Base-by-base conservation (phyloP, 768 basidiomycete genomes). In the Boletus rex-veris region DNA sequence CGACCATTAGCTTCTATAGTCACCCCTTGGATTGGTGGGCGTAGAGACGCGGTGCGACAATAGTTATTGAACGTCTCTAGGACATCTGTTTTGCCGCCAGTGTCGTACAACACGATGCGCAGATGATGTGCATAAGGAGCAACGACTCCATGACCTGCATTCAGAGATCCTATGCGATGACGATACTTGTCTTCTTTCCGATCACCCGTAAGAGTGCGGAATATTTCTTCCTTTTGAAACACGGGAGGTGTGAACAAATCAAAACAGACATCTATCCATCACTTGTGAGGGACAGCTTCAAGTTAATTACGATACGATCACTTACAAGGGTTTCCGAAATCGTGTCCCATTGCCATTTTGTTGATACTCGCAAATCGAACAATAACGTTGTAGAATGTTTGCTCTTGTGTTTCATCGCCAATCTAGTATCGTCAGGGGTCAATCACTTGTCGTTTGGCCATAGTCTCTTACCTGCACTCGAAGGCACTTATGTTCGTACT, bases 71-170 rank as follows among this genome's bases (percentile, higher is more conserved):
- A 90, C 28, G 71, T 71, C 14, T 72, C 58, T 5, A 86, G 64
- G 46, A 75, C 71, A 19, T 71, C 68, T 41, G 46, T 52, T 21
- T 42, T 12, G 48, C 84, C 81, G 4, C 63, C 59, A n/a, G 76
- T 67, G 18, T 83, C 73, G 58, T 75, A 78, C 1, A 91, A 74
- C 10, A 84, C 62, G 33, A 92, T 60, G 26, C 86, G 84, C 5
- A 92, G 67, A 39, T 90, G 85, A 45, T 84, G 80, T 1, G 87
- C 85, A 59, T 85, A 92, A 14, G 85, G 82, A 0, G 88, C 82
- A 35, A 91, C 76, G 3, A 67, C 61, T 30, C 63, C 72, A 52
- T 92, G 90, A 0, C 78, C 76, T n/a, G 77, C 66, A 59, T 86
- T 76, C 28, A 91, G 60, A 15, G 77, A 75, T 14, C 79, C 78